Conservation (phyloP, 345 rosid species). For the Boechera retrofracta region DNA sequence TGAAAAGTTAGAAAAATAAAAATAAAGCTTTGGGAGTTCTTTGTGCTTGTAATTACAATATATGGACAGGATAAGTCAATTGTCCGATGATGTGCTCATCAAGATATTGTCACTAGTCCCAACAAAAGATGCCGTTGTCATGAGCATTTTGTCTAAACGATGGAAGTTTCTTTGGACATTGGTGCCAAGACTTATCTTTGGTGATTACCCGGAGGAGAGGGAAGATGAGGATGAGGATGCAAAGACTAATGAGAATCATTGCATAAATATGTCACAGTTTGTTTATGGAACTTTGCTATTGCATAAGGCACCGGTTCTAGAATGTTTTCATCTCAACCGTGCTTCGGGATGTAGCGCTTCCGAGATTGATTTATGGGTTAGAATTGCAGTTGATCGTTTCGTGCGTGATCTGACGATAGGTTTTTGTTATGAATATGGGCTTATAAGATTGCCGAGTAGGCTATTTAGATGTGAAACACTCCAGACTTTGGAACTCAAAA, state of each 20-base stretch:
- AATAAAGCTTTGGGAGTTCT: no score
- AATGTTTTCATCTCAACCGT: conserved; percentile 15
- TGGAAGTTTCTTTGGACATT: conserved; percentile 28
- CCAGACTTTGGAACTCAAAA: conserved; percentile 3
- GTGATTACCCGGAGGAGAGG: neutral
- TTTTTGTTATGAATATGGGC: neutral
- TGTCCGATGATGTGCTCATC: conserved; percentile 15
- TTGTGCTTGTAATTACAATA: no score
- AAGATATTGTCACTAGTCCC: conserved; percentile 3
- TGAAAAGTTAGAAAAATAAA: no score
- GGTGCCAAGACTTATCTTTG: conserved; percentile 23
- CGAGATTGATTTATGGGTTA: conserved; percentile 18
- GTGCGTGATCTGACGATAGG: conserved; percentile 6
- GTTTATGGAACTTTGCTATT: conserved; percentile 12
- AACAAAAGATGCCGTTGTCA: neutral
- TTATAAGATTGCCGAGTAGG: neutral
- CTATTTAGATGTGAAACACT: conserved; percentile 27
- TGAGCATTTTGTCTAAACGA: conserved; percentile 25
- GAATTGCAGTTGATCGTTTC: conserved; percentile 18
- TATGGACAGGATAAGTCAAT: conserved; percentile 9
- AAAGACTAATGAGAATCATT: neutral
- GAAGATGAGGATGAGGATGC: neutral
- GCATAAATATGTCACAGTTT: neutral
- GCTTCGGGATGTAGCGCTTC: neutral
- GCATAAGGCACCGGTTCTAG: neutral